Evolutionary conservation across 352 stramenopile species (phyloP).

Genomic region (Phytopythium cucurbitacearum): DNA sequence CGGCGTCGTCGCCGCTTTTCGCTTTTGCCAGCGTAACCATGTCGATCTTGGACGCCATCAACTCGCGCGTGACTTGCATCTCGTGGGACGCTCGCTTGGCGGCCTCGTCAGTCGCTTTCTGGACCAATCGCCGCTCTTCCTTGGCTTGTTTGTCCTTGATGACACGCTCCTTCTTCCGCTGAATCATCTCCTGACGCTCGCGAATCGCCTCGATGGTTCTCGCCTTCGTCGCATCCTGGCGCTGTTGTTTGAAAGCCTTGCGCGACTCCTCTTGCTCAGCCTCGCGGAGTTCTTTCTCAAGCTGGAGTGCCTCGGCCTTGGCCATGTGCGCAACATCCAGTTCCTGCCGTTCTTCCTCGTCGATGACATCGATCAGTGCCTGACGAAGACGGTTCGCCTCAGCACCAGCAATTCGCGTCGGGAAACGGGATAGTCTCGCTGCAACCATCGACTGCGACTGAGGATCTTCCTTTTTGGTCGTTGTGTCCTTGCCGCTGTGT

Average conservation of each 20-base stretch:
- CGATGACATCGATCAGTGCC: slow-evolving; percentile 32
- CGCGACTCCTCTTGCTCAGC: slow-evolving; percentile 44
- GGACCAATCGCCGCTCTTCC: slow-evolving; percentile 46
- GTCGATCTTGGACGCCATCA: slow-evolving; percentile 56
- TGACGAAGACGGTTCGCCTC: slow-evolving; percentile 23
- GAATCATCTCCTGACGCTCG: slow-evolving; percentile 63
- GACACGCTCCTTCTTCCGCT: slow-evolving; percentile 46
- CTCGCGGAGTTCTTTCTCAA: slow-evolving; percentile 41
- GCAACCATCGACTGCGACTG: slow-evolving; percentile 1
- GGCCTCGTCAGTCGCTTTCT: slow-evolving; percentile 31
- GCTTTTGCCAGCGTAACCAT: slow-evolving; percentile 46
- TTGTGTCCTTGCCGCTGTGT: neutral
- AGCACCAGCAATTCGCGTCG: neutral
- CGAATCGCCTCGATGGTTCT: slow-evolving; percentile 56
- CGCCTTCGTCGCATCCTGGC: slow-evolving; percentile 39
- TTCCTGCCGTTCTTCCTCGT: slow-evolving; percentile 44
- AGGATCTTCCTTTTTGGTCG: too few relatives aligned
- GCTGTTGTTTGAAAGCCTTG: slow-evolving; percentile 39
- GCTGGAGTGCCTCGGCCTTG: slow-evolving; percentile 44
- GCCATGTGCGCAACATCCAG: slow-evolving; percentile 35
- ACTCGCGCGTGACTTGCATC: slow-evolving; percentile 41
- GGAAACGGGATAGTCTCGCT: neutral
- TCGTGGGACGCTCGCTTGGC: slow-evolving; percentile 40
- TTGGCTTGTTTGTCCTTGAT: slow-evolving; percentile 54
- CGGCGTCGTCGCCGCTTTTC: slow-evolving; percentile 39